Evolutionary conservation across 495 filamentous ascomycete genomes (phyloP).

Genomic region (Podospora anserina): DNA sequence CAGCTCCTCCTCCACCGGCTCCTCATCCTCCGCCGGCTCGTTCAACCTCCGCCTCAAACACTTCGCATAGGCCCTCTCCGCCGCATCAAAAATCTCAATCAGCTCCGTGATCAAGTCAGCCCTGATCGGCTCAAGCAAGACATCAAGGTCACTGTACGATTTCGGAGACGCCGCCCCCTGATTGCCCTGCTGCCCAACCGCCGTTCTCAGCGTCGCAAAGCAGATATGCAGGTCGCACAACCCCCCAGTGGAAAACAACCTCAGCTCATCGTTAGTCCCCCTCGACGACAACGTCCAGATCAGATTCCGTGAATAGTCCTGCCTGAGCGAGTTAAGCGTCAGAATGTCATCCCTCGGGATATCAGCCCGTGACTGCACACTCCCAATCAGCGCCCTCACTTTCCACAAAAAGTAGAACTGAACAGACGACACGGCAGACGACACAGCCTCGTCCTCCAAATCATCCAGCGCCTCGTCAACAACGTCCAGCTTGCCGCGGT

Average conservation of each 20-base stretch:
- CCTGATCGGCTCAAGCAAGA: constrained; percentile 63
- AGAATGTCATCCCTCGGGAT: constrained; percentile 53
- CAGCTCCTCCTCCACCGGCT: constrained; percentile 54
- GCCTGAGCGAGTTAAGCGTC: constrained; percentile 54
- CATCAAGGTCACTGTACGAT: constrained; percentile 54
- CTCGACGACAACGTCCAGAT: constrained; percentile 62
- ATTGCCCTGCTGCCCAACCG: constrained; percentile 25
- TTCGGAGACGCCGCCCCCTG: constrained; percentile 24
- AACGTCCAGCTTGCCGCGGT: constrained; percentile 61
- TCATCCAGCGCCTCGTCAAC: constrained; percentile 62
- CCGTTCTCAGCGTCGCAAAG: constrained; percentile 65
- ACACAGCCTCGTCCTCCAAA: constrained; percentile 71
- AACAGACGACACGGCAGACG: constrained; percentile 65
- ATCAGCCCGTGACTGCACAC: constrained; percentile 41
- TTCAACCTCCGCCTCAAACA: constrained; percentile 63
- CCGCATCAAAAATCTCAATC: constrained; percentile 65
- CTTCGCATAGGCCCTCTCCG: constrained; percentile 74
- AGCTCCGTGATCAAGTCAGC: constrained; percentile 58
- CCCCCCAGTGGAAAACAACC: constrained; percentile 67
- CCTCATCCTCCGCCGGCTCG: constrained; percentile 64
- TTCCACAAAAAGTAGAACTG: constrained; percentile 98
- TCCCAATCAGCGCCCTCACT: constrained; percentile 49
- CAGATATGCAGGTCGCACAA: constrained; percentile 79
- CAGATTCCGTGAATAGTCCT: constrained; percentile 57
- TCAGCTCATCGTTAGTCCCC: constrained; percentile 67